Base-by-base conservation (phyloP, 2,329 filamentous ascomycete genomes). In the Emmonsiellopsis sp. region DNA sequence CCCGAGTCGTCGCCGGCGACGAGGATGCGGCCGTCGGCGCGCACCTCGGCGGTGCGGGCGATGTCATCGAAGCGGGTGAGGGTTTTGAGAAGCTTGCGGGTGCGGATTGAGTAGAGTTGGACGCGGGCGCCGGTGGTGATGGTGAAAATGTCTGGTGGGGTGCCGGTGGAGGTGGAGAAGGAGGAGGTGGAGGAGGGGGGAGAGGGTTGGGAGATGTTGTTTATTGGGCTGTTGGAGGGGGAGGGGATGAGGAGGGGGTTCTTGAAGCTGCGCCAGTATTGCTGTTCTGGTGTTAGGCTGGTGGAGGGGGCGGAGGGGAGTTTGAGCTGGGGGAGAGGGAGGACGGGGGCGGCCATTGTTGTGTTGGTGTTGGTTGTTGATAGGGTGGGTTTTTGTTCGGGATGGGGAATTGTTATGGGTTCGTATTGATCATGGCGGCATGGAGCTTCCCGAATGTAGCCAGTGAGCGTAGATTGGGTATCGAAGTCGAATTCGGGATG, bases 231-330 rank as follows among this genome's bases (percentile, higher is more conserved):
- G 67, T 89, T 88, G 59, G 93, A 89, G 59, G 91, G 90, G 58
- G 92, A 95, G 45, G 93, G 88, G 57, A 97, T 84, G 57, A 92
- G 84, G 54, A 95, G 83, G 60, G 91, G 88, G 62, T 91, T 93
- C 73, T 89, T 90, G 77, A 98, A 98, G 10, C 87, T 86, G 67
- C 86, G 87, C 94, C 94, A 98, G 78, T 97, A 97, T 60, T 85
- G 82, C 74, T 97, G 91, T 75, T 98, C 93, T 34, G 91, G 85
- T 5, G 92, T 95, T 47, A 92, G 74, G 48, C 65, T 66, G 52
- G 89, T 86, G 41, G 86, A 85, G 54, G 90, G 90, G 50, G 89
- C 88, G 58, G 87, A 81, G 54, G 92, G 84, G 66, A 94, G 81
- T 78, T 89, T 94, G 66, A 94, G 76, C 70, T 85, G 85, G 69